Conservation (phyloP, 495 filamentous ascomycete genomes). For the Oidiodendron maius region DNA sequence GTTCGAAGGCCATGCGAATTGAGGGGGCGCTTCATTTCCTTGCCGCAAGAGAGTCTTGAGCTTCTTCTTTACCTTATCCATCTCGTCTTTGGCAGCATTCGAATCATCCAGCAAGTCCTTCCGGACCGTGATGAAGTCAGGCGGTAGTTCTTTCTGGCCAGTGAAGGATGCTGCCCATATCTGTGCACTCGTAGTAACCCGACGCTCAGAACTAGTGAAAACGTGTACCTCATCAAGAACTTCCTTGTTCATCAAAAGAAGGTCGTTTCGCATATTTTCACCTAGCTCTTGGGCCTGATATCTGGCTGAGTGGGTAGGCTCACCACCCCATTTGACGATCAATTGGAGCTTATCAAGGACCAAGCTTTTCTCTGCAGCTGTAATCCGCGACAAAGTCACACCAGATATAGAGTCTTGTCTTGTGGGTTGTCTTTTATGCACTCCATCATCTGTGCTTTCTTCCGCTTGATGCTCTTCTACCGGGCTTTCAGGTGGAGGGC, state of each 20-base stretch:
- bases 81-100: slow-evolving; percentile 98
- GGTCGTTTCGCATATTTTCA: slow-evolving; percentile 90
- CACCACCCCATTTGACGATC: slow-evolving; percentile 98
- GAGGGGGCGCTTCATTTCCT: slow-evolving; percentile 79
- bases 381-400: slow-evolving; percentile 81
- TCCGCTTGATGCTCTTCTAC: background rate
- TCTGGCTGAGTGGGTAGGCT: slow-evolving; percentile 93
- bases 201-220: slow-evolving; percentile 89
- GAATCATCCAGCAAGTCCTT: slow-evolving; percentile 96
- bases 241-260: slow-evolving; percentile 88
- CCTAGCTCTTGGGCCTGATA: slow-evolving; percentile 95
- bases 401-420: slow-evolving; percentile 80
- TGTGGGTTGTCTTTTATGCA: slow-evolving; percentile 33
- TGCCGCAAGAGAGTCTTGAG: slow-evolving; percentile 84
- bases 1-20: slow-evolving; percentile 96
- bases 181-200: slow-evolving; percentile 92
- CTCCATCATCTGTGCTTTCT: background rate
- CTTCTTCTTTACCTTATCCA: slow-evolving; percentile 99
- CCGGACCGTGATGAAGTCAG: slow-evolving; percentile 77
- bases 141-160: slow-evolving; percentile 75
- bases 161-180: slow-evolving; percentile 93
- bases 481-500: background rate
- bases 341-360: slow-evolving; percentile 93
- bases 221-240: slow-evolving; percentile 84
- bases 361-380: slow-evolving; percentile 81